These are phyloP conservation scores for Pichia cabralensis DNA, from an alignment of 805 yeast species.

Conservation along the genomic window DNA sequence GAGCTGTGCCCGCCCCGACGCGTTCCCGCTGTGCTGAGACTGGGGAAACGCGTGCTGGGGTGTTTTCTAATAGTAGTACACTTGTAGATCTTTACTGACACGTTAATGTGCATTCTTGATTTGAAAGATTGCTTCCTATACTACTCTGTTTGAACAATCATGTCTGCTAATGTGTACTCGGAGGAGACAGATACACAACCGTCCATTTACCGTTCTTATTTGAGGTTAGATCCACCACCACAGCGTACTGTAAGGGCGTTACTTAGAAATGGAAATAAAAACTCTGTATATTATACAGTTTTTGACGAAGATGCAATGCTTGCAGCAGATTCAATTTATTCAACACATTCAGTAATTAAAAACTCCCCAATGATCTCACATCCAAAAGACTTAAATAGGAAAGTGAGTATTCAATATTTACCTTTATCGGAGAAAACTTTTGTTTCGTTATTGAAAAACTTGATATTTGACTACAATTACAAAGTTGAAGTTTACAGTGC, in stretches of 20 bases:
- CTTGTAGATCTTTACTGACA: too few species aligned
- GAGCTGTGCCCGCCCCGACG: too few species aligned
- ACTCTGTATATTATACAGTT: conserved; percentile 67
- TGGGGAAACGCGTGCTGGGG: too few species aligned
- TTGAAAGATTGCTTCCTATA: neutral
- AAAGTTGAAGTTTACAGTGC: conserved; percentile 64
- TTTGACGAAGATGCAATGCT: conserved; percentile 67
- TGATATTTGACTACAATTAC: conserved; percentile 59
- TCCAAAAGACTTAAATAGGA: conserved; percentile 34
- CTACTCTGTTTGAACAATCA: neutral
- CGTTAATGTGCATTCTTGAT: too few species aligned
- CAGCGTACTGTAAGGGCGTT: conserved; percentile 55
- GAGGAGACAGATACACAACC: conserved; percentile 9
- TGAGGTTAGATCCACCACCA: conserved; percentile 39
- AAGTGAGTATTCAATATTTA: conserved; percentile 40
- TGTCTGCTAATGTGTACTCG: conserved; percentile 7
- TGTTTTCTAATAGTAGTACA: too few species aligned
- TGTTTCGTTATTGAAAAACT: conserved; percentile 49
- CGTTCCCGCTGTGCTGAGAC: too few species aligned
- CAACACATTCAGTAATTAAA: conserved; percentile 75
- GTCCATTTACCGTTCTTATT: conserved; percentile 20
- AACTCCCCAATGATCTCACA: conserved; percentile 12
- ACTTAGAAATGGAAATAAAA: conserved; percentile 35
- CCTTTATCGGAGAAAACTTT: conserved; percentile 74
- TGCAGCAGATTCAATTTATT: conserved; percentile 77